Base-by-base conservation (phyloP, 1,139 yeast genomes). In the Pichia sp. region DNA sequence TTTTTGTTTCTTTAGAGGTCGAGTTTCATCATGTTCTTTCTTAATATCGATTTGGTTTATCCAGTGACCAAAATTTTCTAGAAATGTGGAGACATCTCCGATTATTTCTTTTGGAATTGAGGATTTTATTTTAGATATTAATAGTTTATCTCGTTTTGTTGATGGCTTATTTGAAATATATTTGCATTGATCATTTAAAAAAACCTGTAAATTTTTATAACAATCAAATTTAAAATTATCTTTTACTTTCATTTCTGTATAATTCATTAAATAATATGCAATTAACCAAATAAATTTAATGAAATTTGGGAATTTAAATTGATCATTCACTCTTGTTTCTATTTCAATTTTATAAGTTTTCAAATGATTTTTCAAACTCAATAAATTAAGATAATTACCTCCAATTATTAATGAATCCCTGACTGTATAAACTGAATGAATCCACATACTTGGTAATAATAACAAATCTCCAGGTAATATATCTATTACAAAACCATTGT, bases 371-470 rank as follows among this genome's bases (percentile, higher is more conserved):
- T 71, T 70, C 60, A 88, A 69, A 61, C 85, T 84, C 54, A 80
- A 70, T 45, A 81, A 65, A 0, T 95, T 87, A 34, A 90, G 70
- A 64, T 83, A 90, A 65, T 90, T 90, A 0, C 97, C 96, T 2
- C 97, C 96, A 52, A 90, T 80, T 3, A 90, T 90, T 2, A 89
- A 70, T 0, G 95, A 81, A 63, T 90, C 96, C 22, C 72, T 71
- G 0, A 96, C 95, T 0, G 96, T 89, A 62, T 82, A 81, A 0
- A 90, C 97, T 0, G 95, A 84, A 67, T 90, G 97, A 49, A 90
- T 89, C 95, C 96, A 90, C 0, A 96, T 96, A 49, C 95, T 82
- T 2, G 97, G 96, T 18, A 90, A 84, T 18, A 89, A 73, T 67
- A 90, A 76, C 29, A 89, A 75, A 64, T 90, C 96, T 0, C 96